Conservation (phyloP, 345 rosid species). For the Gossypium longicalyx region DNA sequence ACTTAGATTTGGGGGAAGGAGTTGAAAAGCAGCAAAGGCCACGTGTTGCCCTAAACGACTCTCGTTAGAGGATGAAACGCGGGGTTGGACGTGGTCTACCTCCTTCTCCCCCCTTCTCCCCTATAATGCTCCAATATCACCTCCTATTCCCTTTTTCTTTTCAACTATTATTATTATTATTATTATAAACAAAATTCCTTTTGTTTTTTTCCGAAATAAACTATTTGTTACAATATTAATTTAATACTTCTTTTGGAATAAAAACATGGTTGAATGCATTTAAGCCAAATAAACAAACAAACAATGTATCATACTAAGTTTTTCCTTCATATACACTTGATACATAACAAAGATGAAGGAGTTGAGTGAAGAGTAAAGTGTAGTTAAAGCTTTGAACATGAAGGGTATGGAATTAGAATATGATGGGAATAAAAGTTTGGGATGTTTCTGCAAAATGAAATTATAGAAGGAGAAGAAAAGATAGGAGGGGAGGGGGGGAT, state of each 20-base stretch:
- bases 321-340: no score
- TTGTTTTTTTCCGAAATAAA: no score
- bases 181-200: no score
- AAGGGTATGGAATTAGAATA: no score
- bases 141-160: not conserved
- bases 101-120: not conserved
- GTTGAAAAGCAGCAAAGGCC: slow-evolving; percentile 8
- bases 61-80: slow-evolving; percentile 28
- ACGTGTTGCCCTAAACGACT: slow-evolving; percentile 22
- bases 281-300: no score
- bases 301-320: not conserved
- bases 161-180: no score
- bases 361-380: no score
- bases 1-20: slow-evolving; percentile 6
- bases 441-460: not conserved
- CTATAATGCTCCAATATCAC: slow-evolving; percentile 13
- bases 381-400: no score
- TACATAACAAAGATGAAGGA: no score
- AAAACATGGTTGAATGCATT: no score
- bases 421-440: not conserved
- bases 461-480: not conserved
- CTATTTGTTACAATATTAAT: no score
- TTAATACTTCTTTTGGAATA: no score
- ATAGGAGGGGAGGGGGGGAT: not conserved
- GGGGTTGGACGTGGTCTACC: slow-evolving; percentile 21